These are phyloP conservation scores for Sarocladium brachiariae DNA, from an alignment of 2,329 filamentous ascomycete genomes.

Conservation along the genomic window DNA sequence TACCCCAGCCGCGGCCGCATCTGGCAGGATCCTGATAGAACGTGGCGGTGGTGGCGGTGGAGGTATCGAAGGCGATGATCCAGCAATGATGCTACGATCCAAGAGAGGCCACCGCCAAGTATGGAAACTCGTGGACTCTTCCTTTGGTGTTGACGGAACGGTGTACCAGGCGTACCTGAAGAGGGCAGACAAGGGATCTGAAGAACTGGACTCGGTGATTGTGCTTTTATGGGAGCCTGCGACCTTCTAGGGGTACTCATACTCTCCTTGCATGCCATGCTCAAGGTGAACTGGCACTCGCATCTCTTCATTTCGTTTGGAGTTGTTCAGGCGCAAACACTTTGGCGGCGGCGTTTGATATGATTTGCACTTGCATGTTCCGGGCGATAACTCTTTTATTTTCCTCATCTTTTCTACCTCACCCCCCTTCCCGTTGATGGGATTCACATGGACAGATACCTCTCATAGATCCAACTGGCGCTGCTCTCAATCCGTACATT, in stretches of 20 bases:
- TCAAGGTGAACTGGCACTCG: not conserved
- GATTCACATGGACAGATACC: not conserved
- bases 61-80: not conserved
- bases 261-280: no score
- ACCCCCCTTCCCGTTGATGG: not conserved
- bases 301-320: not conserved
- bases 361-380: not conserved
- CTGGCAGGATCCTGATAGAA: conserved; percentile 2
- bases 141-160: conserved; percentile 25
- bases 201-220: conserved; percentile 31
- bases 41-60: not conserved
- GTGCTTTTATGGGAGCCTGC: conserved; percentile 32
- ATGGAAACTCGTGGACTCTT: conserved; percentile 36
- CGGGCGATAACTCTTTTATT: not conserved
- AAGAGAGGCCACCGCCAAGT: conserved; percentile 18
- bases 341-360: conserved; percentile 6
- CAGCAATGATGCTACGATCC: conserved; percentile 1
- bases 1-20: conserved; percentile 8
- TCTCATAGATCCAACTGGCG: not conserved
- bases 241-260: not conserved
- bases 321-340: not conserved
- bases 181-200: conserved; percentile 17
- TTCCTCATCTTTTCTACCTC: not conserved
- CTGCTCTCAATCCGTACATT: conserved; percentile 1
- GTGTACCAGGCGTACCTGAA: conserved; percentile 43